Conservation (phyloP, 2,329 filamentous ascomycete species). For the Calonectria fujianensis region DNA sequence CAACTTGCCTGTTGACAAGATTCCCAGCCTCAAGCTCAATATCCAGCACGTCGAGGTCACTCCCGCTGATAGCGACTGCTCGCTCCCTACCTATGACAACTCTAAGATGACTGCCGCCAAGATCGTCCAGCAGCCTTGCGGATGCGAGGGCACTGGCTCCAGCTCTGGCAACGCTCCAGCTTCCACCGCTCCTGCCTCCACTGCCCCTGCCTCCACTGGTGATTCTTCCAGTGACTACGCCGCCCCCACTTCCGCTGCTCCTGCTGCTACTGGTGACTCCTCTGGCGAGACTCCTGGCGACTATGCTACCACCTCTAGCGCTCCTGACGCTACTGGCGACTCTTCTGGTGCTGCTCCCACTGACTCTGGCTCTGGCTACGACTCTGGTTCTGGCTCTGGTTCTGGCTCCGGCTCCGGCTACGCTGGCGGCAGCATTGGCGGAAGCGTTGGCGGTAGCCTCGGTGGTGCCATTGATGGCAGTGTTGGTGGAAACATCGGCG, state of each 20-base stretch:
- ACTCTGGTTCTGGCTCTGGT: not conserved
- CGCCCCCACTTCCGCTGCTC: not conserved
- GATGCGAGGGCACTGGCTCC: conserved; percentile 8
- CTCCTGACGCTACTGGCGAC: not conserved
- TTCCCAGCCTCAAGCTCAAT: conserved; percentile 61
- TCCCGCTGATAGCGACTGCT: conserved; percentile 49
- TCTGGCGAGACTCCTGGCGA: not conserved
- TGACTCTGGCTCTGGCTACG: not conserved
- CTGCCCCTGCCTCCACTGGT: not conserved
- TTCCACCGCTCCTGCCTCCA: not conserved
- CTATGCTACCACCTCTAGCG: not conserved
- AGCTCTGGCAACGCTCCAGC: not conserved
- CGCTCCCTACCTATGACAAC: conserved; percentile 56
- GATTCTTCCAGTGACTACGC: not conserved
- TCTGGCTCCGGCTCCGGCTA: not conserved
- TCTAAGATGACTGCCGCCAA: conserved; percentile 39
- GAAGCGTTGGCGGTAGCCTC: not conserved
- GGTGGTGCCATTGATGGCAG: not conserved
- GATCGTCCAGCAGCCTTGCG: conserved; percentile 36
- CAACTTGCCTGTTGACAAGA: conserved; percentile 49
- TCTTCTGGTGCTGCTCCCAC: conserved; percentile 1
- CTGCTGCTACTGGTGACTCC: not conserved
- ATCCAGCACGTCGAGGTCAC: conserved; percentile 59
- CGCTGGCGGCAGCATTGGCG: not conserved
- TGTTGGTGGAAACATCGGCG: not conserved